Conservation (phyloP, 2,329 filamentous ascomycete species). For the Beauveria brongniartii region DNA sequence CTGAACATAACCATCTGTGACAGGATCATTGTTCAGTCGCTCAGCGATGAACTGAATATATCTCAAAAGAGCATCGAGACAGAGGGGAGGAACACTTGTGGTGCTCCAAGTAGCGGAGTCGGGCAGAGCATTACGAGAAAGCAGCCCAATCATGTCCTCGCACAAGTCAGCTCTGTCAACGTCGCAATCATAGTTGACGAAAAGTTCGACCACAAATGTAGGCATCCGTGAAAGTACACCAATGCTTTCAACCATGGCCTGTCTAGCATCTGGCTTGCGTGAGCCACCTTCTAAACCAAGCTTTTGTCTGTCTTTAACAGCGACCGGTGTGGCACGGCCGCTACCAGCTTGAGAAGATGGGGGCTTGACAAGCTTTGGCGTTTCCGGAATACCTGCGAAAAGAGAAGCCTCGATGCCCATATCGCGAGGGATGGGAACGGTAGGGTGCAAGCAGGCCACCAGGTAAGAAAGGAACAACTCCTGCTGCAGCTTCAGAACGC, state of each 20-base stretch:
- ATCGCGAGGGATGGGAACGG: slow-evolving; percentile 89
- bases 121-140: slow-evolving; percentile 90
- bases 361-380: slow-evolving; percentile 78
- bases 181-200: slow-evolving; percentile 97
- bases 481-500: slow-evolving; percentile 89
- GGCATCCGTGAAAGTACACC: slow-evolving; percentile 88
- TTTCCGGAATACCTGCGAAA: slow-evolving; percentile 87
- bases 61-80: slow-evolving; percentile 81
- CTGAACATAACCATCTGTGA: slow-evolving; percentile 58
- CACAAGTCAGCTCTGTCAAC: slow-evolving; percentile 85
- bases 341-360: slow-evolving; percentile 64
- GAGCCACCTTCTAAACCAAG: slow-evolving; percentile 86
- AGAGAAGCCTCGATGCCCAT: slow-evolving; percentile 82
- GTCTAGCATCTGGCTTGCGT: slow-evolving; percentile 86
- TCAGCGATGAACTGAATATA: slow-evolving; percentile 91
- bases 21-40: slow-evolving; percentile 64
- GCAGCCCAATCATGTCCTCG: slow-evolving; percentile 86
- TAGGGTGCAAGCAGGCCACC: slow-evolving; percentile 85
- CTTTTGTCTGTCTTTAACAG: slow-evolving; percentile 85
- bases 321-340: slow-evolving; percentile 81
- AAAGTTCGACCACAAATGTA: slow-evolving; percentile 89
- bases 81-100: slow-evolving; percentile 91
- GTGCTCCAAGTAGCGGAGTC: slow-evolving; percentile 99
- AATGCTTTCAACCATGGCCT: slow-evolving; percentile 97
- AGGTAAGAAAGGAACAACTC: slow-evolving; percentile 93